Percentiles rank a stretch among this genome's conserved stretches.
These are phyloP conservation scores for Suhomyces pyralidae DNA, from an alignment of 805 yeast species.

Conservation along the genomic window DNA sequence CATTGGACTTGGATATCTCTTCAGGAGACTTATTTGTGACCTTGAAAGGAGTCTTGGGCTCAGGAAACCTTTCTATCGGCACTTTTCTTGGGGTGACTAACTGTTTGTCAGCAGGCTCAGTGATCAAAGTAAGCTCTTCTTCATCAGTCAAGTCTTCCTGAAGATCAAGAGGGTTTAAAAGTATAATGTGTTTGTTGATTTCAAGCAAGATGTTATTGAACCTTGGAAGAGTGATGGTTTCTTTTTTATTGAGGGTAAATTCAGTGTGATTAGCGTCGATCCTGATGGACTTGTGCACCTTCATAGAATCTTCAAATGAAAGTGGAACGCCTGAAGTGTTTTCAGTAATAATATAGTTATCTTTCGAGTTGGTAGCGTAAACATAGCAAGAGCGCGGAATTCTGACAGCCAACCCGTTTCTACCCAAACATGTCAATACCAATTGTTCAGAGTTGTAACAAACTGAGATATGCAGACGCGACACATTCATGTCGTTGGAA, in stretches of 20 bases:
- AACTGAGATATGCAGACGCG: conserved; percentile 62
- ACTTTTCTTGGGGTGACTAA: conserved; percentile 7
- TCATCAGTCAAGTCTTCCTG: conserved; percentile 48
- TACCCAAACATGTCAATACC: conserved; percentile 68
- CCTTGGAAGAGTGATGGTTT: conserved; percentile 62
- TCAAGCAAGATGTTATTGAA: conserved; percentile 62
- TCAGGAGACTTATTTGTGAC: neutral
- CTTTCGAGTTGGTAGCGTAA: conserved; percentile 17
- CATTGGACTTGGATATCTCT: conserved; percentile 3
- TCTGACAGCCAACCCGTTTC: conserved; percentile 71
- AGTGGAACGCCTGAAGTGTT: conserved; percentile 22
- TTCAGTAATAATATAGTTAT: conserved; percentile 20
- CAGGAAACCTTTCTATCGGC: conserved; percentile 1
- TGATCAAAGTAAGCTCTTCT: conserved; percentile 21
- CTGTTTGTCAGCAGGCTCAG: neutral
- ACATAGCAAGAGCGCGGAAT: conserved; percentile 52
- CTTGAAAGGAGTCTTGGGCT: conserved; percentile 6
- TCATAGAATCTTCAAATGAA: conserved; percentile 10
- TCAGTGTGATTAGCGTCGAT: conserved; percentile 46
- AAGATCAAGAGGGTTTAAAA: conserved; percentile 47
- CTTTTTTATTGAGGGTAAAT: conserved; percentile 57
- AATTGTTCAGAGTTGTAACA: conserved; percentile 45
- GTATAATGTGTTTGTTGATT: conserved; percentile 61
- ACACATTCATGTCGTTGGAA: conserved; percentile 52
- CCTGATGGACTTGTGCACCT: conserved; percentile 35